Evolutionary conservation across 176 grass and related monocot species (phyloP).

Genomic region (Avena insularis): DNA sequence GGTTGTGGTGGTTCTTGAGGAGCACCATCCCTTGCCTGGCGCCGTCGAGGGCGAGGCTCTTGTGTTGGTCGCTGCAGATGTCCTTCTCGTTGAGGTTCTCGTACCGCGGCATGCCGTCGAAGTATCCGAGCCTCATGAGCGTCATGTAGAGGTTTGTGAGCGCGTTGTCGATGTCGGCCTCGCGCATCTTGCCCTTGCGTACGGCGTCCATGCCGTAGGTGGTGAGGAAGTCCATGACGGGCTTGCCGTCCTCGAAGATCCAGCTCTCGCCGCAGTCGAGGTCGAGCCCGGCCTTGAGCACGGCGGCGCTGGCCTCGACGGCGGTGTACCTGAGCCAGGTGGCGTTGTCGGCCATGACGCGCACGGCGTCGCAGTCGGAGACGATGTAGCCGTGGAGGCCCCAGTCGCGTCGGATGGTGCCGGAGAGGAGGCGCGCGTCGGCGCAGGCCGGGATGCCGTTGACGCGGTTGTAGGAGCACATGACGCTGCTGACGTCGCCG

Average conservation of each 20-base stretch:
- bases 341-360: constrained; percentile 38
- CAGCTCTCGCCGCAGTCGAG: constrained; percentile 58
- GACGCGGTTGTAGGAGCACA: constrained; percentile 70
- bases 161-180: constrained; percentile 68
- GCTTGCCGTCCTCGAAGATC: constrained; percentile 11
- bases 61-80: constrained; percentile 47
- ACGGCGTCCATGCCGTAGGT: constrained; percentile 41
- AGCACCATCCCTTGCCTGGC: constrained; percentile 65
- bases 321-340: constrained; percentile 45
- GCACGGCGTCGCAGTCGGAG: constrained; percentile 64
- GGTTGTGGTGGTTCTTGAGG: constrained; percentile 51
- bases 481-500: constrained; percentile 55
- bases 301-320: constrained; percentile 48
- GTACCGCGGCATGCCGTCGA: constrained; percentile 52
- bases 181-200: constrained; percentile 48
- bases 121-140: constrained; percentile 70
- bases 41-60: constrained; percentile 48
- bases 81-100: constrained; percentile 36
- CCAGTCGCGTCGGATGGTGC: constrained; percentile 53
- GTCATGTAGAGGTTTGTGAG: constrained; percentile 62
- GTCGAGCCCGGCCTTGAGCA: constrained; percentile 44
- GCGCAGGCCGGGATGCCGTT: constrained; percentile 58
- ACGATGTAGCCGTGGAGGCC: constrained; percentile 66
- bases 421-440: constrained; percentile 50
- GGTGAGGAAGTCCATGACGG: constrained; percentile 42